Percentiles rank a stretch among this genome's conserved stretches.
phyloP scores from a whole-genome alignment of 169 alveolate species.

The Amoebophrya sp. region DNA sequence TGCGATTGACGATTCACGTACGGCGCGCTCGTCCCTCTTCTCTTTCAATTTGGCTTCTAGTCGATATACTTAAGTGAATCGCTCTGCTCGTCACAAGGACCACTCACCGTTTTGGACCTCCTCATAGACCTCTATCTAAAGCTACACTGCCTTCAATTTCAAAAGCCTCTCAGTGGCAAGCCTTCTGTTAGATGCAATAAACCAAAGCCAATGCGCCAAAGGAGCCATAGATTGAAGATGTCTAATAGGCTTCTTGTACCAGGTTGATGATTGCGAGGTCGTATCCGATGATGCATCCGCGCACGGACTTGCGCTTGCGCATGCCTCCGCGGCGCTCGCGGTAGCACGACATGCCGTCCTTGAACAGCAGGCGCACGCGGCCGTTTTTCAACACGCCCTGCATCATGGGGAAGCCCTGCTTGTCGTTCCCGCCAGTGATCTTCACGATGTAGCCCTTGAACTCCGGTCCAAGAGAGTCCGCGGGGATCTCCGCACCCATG shows the following conservation, averaged over 20 bases:
- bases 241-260: conserved; percentile 2
- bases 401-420: conserved; percentile 99
- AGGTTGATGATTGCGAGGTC: conserved; percentile 93
- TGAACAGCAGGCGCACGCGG: conserved; percentile 71
- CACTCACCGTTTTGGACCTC: no score
- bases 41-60: no score
- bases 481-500: conserved; percentile 96
- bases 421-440: conserved; percentile 91
- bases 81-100: no score
- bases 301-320: conserved; percentile 94
- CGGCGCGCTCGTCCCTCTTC: no score
- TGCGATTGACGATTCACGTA: no score
- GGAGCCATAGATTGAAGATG: not conserved
- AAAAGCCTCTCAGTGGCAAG: no score
- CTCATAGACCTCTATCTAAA: no score
- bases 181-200: no score
- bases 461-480: conserved; percentile 94
- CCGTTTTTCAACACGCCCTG: conserved; percentile 88
- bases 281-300: conserved; percentile 99
- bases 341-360: conserved; percentile 73
- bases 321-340: conserved; percentile 97
- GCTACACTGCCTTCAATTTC: no score
- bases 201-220: no score
- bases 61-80: no score
- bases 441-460: conserved; percentile 88